phyloP scores from a whole-genome alignment of 2,329 filamentous ascomycete species.

The Penicillium decumbens region DNA sequence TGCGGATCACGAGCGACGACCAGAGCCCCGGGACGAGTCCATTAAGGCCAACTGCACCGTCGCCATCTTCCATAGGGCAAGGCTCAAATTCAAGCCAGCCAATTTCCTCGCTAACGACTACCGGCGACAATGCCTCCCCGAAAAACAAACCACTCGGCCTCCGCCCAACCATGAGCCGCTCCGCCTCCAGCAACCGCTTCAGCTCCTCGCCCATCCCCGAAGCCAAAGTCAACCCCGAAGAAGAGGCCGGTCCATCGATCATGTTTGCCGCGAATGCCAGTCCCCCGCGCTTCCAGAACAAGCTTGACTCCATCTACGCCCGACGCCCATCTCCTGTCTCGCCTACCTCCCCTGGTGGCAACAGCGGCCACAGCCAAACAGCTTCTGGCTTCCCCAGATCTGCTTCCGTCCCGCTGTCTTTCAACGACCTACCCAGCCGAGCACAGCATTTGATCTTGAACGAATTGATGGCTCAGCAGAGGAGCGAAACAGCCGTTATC shows the following conservation, averaged over 20 bases:
- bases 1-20: constrained; percentile 12
- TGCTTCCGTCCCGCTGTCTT: constrained; percentile 65
- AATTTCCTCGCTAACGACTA: constrained; percentile 27
- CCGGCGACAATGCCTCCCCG: constrained; percentile 22
- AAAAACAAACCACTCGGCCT: constrained; percentile 16
- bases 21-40: constrained; percentile 10
- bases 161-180: constrained; percentile 28
- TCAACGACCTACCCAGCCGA: constrained; percentile 79
- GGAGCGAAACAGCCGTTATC: constrained; percentile 67
- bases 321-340: constrained; percentile 23
- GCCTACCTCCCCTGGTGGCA: constrained; percentile 11
- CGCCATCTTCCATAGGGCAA: constrained; percentile 1
- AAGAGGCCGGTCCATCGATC: constrained; percentile 64
- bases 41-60: constrained; percentile 2
- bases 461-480: constrained; percentile 69
- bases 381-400: constrained; percentile 53
- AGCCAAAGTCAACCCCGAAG: constrained; percentile 58
- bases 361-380: constrained; percentile 15
- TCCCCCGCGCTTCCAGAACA: constrained; percentile 29
- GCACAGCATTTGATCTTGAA: constrained; percentile 85
- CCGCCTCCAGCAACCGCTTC: constrained; percentile 49
- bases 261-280: constrained; percentile 61
- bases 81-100: constrained; percentile 2
- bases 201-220: constrained; percentile 69
- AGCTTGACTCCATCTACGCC: constrained; percentile 38